A percentile compares a stretch with the other conserved stretches of the same genome.
Evolutionary conservation across 345 rosid species (phyloP).

Genomic region (Corchorus olitorius): DNA sequence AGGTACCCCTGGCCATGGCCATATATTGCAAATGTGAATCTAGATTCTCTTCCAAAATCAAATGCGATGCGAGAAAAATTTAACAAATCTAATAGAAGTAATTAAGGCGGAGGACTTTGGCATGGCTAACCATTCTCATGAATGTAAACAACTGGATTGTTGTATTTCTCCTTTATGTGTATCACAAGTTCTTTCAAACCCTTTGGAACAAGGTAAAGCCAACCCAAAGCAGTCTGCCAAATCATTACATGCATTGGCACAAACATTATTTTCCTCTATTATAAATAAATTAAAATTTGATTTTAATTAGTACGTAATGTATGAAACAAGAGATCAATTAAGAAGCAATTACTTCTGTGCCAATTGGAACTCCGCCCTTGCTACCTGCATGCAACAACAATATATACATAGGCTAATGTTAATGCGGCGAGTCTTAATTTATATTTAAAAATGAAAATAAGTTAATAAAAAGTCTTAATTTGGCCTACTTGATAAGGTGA

Average conservation of each 20-base stretch:
- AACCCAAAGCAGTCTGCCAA: constrained; percentile 33
- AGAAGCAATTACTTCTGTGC: constrained; percentile 30
- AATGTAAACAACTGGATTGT: constrained; percentile 35
- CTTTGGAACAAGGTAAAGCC: constrained; percentile 41
- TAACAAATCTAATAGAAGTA: not conserved
- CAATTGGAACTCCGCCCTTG: constrained; percentile 43
- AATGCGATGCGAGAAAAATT: not conserved
- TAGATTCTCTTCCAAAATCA: not conserved
- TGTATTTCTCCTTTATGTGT: constrained; percentile 30
- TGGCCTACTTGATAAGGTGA: too few relatives aligned
- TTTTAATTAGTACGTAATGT: too few relatives aligned
- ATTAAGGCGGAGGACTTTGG: not conserved
- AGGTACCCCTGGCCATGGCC: constrained; percentile 18
- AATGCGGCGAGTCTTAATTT: not conserved
- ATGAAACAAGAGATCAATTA: too few relatives aligned
- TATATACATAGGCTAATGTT: not conserved
- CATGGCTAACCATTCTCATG: constrained; percentile 44
- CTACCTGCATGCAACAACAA: constrained; percentile 31
- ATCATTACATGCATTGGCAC: too few relatives aligned
- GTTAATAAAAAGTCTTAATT: not conserved
- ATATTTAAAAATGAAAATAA: too few relatives aligned
- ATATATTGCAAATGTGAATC: too few relatives aligned
- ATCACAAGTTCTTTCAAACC: constrained; percentile 33
- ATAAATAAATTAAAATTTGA: too few relatives aligned
- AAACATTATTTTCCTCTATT: too few relatives aligned